Evolutionary conservation across 116 monocot species (phyloP).

Genomic region (Papilionanthe hybrid): DNA sequence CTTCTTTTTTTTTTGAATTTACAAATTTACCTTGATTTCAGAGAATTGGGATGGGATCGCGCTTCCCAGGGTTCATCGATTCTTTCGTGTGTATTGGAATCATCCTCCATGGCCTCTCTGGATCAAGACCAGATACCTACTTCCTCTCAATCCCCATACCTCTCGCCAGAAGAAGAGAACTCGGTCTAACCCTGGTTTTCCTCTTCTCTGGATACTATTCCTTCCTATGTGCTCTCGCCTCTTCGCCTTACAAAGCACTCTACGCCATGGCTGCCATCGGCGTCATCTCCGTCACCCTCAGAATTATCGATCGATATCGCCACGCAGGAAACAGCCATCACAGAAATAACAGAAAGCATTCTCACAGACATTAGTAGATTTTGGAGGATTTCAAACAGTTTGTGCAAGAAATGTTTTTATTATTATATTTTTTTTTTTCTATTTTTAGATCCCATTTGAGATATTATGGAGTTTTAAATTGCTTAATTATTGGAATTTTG

Average conservation of each 20-base stretch:
- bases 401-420: no score
- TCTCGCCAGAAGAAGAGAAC: slow-evolving; percentile 16
- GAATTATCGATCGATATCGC: slow-evolving; percentile 30
- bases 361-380: slow-evolving; percentile 33
- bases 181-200: slow-evolving; percentile 51
- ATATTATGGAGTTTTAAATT: no score
- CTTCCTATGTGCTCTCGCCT: slow-evolving; percentile 41
- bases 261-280: slow-evolving; percentile 70
- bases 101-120: slow-evolving; percentile 71
- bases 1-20: neutral
- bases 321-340: slow-evolving; percentile 23
- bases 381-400: no score
- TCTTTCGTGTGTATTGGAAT: slow-evolving; percentile 60
- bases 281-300: slow-evolving; percentile 38
- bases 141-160: slow-evolving; percentile 39
- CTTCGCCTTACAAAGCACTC: slow-evolving; percentile 54
- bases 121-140: slow-evolving; percentile 47
- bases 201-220: slow-evolving; percentile 78
- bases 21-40: slow-evolving; percentile 18
- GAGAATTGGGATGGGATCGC: slow-evolving; percentile 75
- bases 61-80: slow-evolving; percentile 68
- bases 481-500: no score
- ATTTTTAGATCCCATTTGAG: no score
- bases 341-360: slow-evolving; percentile 41
- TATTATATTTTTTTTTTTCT: no score